These are phyloP conservation scores for Penicillium sp. DNA, from an alignment of 2,329 filamentous ascomycete genomes.

Conservation along the genomic window DNA sequence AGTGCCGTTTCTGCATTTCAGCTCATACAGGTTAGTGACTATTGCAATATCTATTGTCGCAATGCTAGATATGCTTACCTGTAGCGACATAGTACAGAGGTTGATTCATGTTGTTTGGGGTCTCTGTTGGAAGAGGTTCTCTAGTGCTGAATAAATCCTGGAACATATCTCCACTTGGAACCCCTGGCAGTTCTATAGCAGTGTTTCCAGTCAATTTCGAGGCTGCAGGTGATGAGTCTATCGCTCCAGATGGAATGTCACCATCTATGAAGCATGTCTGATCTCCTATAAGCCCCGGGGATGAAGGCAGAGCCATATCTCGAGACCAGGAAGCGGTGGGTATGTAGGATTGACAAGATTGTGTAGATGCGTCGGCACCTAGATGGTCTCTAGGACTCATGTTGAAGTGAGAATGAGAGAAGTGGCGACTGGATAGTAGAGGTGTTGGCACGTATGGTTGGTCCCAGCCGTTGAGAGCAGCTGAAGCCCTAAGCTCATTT, in stretches of 20 bases:
- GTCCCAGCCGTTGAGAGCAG: conserved; percentile 30
- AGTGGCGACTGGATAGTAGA: conserved; percentile 3
- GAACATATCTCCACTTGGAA: neutral
- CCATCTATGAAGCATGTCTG: neutral
- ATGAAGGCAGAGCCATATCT: neutral
- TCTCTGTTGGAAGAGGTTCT: neutral
- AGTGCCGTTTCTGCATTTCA: conserved; percentile 14
- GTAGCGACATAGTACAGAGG: conserved; percentile 18
- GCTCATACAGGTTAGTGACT: neutral
- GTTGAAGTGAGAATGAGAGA: conserved; percentile 4
- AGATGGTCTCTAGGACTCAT: conserved; percentile 1
- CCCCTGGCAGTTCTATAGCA: neutral
- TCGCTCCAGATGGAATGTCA: neutral
- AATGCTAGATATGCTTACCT: conserved; percentile 8
- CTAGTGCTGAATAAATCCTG: neutral
- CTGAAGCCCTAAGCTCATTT: conserved; percentile 32
- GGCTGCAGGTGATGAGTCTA: neutral
- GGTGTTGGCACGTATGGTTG: conserved; percentile 17
- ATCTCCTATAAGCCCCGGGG: neutral
- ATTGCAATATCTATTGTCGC: no score
- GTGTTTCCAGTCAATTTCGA: no score
- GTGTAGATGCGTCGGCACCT: conserved; percentile 2
- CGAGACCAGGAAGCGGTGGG: neutral
- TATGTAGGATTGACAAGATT: neutral
- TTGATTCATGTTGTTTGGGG: conserved; percentile 2